A percentile compares a stretch with the other conserved stretches of the same genome.
phyloP scores from a whole-genome alignment of 177 flowering plant species.

The Vitis hybrid region DNA sequence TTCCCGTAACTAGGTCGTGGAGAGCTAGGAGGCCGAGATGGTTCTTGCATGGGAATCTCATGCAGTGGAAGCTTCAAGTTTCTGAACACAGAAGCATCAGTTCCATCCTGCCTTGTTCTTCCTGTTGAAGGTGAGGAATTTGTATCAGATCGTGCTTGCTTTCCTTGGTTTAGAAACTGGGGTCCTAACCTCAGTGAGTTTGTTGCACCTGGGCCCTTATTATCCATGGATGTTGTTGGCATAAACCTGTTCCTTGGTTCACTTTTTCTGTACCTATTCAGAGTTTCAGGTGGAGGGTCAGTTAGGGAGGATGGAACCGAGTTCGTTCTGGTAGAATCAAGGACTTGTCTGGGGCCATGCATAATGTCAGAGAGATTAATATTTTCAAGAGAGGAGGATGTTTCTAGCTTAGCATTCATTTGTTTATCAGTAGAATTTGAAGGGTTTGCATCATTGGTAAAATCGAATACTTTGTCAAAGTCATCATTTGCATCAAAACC shows the following conservation, averaged over 20 bases:
- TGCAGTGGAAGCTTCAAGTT: no score
- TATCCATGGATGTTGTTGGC: conserved; percentile 10
- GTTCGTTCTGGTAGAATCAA: conserved; percentile 6
- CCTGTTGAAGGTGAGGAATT: no score
- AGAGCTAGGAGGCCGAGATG: no score
- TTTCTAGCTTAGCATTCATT: neutral
- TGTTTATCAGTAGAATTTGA: neutral
- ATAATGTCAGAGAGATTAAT: conserved; percentile 5
- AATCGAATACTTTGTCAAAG: conserved; percentile 20
- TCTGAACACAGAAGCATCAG: no score
- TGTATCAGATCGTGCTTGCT: no score
- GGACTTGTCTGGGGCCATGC: conserved; percentile 2
- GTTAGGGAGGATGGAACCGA: neutral
- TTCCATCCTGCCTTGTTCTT: no score
- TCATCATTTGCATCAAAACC: conserved; percentile 22
- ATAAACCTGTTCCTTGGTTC: conserved; percentile 17
- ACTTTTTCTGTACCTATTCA: conserved; percentile 22
- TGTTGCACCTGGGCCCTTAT: conserved; percentile 8
- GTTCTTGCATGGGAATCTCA: no score
- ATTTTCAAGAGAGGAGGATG: neutral
- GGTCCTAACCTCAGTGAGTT: conserved; percentile 1
- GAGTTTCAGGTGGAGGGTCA: conserved; percentile 12
- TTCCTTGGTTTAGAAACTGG: no score
- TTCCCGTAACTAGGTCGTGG: no score
- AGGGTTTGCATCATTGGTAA: conserved; percentile 4